Conservation (phyloP, 2,329 filamentous ascomycete genomes). For the Pyrenophora seminiperda region DNA sequence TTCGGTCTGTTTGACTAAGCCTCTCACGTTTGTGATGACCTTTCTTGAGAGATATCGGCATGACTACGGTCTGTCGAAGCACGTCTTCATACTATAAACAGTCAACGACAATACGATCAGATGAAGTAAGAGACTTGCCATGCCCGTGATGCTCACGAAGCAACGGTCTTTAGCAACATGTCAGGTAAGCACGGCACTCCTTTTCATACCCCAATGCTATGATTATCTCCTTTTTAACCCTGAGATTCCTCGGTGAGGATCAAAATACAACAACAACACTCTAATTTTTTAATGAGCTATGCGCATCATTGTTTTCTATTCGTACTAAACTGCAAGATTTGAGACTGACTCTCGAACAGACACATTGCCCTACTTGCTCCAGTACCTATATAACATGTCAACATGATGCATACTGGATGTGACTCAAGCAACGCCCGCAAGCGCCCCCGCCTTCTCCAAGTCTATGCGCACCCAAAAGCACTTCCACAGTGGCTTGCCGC, state of each 20-base stretch:
- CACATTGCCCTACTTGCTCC: slow-evolving; percentile 2
- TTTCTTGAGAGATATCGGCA: slow-evolving; percentile 27
- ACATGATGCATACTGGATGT: slow-evolving; percentile 4
- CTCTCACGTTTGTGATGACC: slow-evolving; percentile 24
- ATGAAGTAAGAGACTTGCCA: slow-evolving; percentile 27
- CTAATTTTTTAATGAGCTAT: slow-evolving; percentile 72
- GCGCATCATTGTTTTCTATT: slow-evolving; percentile 7
- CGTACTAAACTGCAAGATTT: background rate
- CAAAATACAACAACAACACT: slow-evolving; percentile 67
- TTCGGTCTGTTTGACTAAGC: slow-evolving; percentile 62
- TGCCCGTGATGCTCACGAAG: slow-evolving; percentile 35
- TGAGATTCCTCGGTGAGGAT: slow-evolving; percentile 63
- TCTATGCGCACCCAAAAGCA: slow-evolving; percentile 62
- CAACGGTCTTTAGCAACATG: slow-evolving; percentile 11
- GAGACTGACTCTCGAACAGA: slow-evolving; percentile 33
- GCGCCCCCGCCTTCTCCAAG: slow-evolving; percentile 35
- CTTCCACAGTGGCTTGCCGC: slow-evolving; percentile 61
- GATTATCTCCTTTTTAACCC: slow-evolving; percentile 72
- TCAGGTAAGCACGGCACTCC: slow-evolving; percentile 44
- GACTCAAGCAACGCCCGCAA: slow-evolving; percentile 13
- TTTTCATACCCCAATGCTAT: slow-evolving; percentile 45
- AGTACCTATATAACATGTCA: background rate
- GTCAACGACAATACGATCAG: slow-evolving; percentile 44
- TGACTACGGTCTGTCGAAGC: slow-evolving; percentile 22
- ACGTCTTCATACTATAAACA: slow-evolving; percentile 41